Evolutionary conservation across 2,329 filamentous ascomycete genomes (phyloP), one percentile per base, ranked within the genome.

Genomic region (Cladophialophora yegresii): DNA sequence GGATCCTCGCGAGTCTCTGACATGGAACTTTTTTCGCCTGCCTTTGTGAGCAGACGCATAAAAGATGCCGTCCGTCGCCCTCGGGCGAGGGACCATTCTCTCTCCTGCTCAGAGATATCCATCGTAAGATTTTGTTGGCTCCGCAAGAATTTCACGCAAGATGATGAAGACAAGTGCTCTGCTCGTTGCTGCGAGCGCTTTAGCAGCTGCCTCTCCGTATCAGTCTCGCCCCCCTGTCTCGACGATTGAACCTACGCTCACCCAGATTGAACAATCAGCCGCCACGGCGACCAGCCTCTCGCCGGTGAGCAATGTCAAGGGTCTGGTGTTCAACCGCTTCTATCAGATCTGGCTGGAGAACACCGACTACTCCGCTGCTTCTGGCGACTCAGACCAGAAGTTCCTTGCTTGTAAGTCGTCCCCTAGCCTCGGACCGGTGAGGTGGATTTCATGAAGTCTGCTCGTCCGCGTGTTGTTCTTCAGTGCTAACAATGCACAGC

Each of bases 301-400:
- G 66, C 85, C 87, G 1, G 85, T 83, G 33, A 87, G 82, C 74
- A 74, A 86, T 71, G 86, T 92, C 58, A 82, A 85, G 73, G 91
- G 91, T 67, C 86, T 88, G 73, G 86, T 83, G 0, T 93, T 93
- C 73, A 84, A 92, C 73, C 86, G 90, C 16, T 84, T 90, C 66
- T 86, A 86, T 61, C 84, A 87, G 63, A 86, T 93, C 75, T 93
- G 88, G 87, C 82, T 92, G 54, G 90, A 93, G 79, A 93, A 93
- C 74, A 90, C 87, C 55, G 82, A 85, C 75, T 92, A 84, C 69
- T 82, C 85, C 58, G 84, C 87, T 72, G 86, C 89, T 1, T 79
- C 80, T 43, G 83, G 81, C 16, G 88, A 92, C 74, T 82, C 63
- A 9, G 73, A 75, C 53, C 61, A 74, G 56, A 65, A 71, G 47